Percentiles rank a stretch among this genome's conserved stretches.
phyloP scores from a whole-genome alignment of 2,329 filamentous ascomycete species.

The Sordariomycetes sp. region DNA sequence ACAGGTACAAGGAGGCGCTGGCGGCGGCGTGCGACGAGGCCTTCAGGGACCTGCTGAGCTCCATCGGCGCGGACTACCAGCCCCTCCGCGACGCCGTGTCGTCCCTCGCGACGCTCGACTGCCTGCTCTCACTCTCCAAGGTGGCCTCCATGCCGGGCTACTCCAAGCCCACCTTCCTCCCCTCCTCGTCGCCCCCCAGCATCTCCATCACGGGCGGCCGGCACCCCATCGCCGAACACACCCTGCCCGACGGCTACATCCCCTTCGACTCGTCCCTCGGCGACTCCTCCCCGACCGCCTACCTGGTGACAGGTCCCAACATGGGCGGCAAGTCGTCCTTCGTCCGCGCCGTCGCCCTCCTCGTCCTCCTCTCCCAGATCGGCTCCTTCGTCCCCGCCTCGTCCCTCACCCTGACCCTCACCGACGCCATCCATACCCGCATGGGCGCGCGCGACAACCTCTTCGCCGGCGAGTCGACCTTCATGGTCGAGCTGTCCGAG shows the following conservation, averaged over 20 bases:
- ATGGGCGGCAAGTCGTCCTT: constrained; percentile 99
- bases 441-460: constrained; percentile 97
- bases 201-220: constrained; percentile 67
- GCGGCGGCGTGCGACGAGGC: constrained; percentile 84
- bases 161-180: constrained; percentile 58
- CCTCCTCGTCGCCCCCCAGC: constrained; percentile 51
- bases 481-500: constrained; percentile 96
- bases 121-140: constrained; percentile 73
- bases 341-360: constrained; percentile 82
- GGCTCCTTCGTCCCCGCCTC: constrained; percentile 86
- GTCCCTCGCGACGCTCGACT: constrained; percentile 78
- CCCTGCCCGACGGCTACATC: constrained; percentile 77
- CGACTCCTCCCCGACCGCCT: constrained; percentile 45
- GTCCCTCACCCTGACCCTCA: constrained; percentile 62
- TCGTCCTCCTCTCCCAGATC: constrained; percentile 88
- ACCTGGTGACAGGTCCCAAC: constrained; percentile 92
- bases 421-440: constrained; percentile 88
- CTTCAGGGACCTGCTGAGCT: constrained; percentile 59
- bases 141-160: constrained; percentile 85
- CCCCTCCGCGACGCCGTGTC: constrained; percentile 80
- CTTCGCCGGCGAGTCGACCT: constrained; percentile 87
- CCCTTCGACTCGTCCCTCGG: constrained; percentile 74
- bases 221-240: constrained; percentile 92
- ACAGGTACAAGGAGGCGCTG: constrained; percentile 89
- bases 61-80: constrained; percentile 78